phyloP scores from a whole-genome alignment of 495 filamentous ascomycete species.

The Pyrenula massariospora region DNA sequence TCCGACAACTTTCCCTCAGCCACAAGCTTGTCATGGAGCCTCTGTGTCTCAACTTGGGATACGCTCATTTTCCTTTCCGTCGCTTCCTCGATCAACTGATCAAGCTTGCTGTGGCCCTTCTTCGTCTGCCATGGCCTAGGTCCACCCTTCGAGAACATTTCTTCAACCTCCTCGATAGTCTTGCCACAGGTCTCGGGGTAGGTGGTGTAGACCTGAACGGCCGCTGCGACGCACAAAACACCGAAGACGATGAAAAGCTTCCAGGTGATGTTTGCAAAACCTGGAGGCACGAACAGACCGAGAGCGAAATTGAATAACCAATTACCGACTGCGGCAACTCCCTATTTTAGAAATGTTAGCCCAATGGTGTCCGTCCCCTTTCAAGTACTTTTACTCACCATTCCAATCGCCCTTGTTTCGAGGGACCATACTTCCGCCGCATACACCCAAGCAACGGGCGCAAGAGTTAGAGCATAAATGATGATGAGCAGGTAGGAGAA shows the following conservation, averaged over 20 bases:
- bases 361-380: neutral
- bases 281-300: constrained; percentile 48
- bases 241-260: constrained; percentile 55
- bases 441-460: constrained; percentile 55
- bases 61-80: constrained; percentile 2
- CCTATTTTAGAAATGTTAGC: neutral
- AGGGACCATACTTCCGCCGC: constrained; percentile 57
- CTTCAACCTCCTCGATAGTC: constrained; percentile 41
- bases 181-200: constrained; percentile 42
- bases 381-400: constrained; percentile 24
- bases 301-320: constrained; percentile 56
- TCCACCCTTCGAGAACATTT: constrained; percentile 41
- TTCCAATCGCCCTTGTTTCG: constrained; percentile 50
- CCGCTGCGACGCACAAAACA: constrained; percentile 44
- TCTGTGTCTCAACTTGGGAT: neutral
- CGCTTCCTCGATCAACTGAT: constrained; percentile 5
- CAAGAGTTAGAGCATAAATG: constrained; percentile 51
- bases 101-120: constrained; percentile 25
- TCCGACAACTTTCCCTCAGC: neutral
- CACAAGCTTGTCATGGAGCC: neutral
- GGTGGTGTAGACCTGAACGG: constrained; percentile 28
- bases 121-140: constrained; percentile 48
- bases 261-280: constrained; percentile 48
- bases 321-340: constrained; percentile 46
- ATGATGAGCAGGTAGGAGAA: constrained; percentile 62